Evolutionary conservation across 2,329 filamentous ascomycete genomes (phyloP).

Genomic region (Exophiala sp.): DNA sequence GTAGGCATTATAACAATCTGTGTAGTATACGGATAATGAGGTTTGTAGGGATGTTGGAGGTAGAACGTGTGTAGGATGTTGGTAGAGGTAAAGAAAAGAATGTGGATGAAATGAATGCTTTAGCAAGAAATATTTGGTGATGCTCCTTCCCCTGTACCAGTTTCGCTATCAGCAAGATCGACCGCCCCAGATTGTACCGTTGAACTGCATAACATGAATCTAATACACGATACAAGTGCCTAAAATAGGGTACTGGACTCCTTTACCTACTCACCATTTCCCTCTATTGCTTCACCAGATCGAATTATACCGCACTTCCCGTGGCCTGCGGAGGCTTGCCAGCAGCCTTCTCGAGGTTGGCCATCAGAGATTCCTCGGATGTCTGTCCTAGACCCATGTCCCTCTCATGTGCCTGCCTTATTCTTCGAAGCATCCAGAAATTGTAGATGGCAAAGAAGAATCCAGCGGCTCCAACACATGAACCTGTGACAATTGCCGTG

Average conservation of each 20-base stretch:
- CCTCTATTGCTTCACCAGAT: not conserved
- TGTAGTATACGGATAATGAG: not conserved
- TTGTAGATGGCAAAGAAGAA: constrained; percentile 36
- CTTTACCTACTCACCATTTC: not conserved
- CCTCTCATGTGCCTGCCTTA: constrained; percentile 33
- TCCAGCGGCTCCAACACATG: constrained; percentile 24
- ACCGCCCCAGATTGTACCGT: not conserved
- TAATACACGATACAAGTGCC: no score
- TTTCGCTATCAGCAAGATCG: not conserved
- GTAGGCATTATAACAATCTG: not conserved
- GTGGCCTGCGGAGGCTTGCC: constrained; percentile 9
- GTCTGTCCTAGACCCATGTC: constrained; percentile 29
- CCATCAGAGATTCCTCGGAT: constrained; percentile 20
- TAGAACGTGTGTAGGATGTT: not conserved
- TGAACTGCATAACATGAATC: no score
- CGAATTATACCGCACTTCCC: constrained; percentile 12
- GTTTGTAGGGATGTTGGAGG: not conserved
- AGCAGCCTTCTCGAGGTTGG: constrained; percentile 23
- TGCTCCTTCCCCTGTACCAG: not conserved
- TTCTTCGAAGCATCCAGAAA: constrained; percentile 33
- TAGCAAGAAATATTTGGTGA: not conserved
- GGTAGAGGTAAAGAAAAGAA: not conserved
- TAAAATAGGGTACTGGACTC: no score
- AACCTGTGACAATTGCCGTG: constrained; percentile 28
- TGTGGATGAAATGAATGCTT: not conserved